Evolutionary conservation across 495 filamentous ascomycete species (phyloP), one percentile per base, ranked within the genome.

Genomic region (Penicillium ochrochloron): DNA sequence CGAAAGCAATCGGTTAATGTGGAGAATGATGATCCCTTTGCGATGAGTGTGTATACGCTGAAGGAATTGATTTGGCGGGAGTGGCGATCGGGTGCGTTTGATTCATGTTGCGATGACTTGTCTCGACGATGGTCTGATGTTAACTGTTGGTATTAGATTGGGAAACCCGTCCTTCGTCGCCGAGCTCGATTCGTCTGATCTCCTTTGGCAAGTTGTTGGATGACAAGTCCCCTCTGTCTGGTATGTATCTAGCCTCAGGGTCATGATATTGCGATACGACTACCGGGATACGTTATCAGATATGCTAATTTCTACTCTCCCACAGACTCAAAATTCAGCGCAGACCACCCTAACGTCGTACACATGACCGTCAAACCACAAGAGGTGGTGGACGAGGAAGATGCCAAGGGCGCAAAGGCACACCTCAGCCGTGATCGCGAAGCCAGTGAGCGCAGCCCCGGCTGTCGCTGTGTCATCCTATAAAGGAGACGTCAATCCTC

Each of bases 361-460:
- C 93, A 97, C 78, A 96, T 97, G 93, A 95, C 92, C 23, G 85
- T 97, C 60, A 90, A 91, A 69, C 93, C 93, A 2, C 89, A 93
- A 75, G 93, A 97, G 65, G 81, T 95, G 62, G 84, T 94, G 61
- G 93, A 97, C 63, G 93, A 97, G 71, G 93, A 94, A 73, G 93
- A 96, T 63, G 86, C 86, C 39, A 93, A 93, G 73, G 88, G 84
- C 27, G 80, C 86, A 37, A 96, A 96, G 78, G 78, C 84, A 44
- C 83, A 83, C 27, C 80, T 81, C 44, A 76, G 74, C 33, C 80
- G 88, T 46, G 87, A 89, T 37, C 79, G 87, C 50, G 84, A 86
- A 46, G 82, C 79, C 42, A 84, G 83, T 35, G 89, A 92, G 55
- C 78, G 86, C 39, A 85, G 84, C 59, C 83, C 90, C 10, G 84